These are phyloP conservation scores for Sphaerulina populicola DNA, from an alignment of 2,329 filamentous ascomycete species.

Conservation along the genomic window DNA sequence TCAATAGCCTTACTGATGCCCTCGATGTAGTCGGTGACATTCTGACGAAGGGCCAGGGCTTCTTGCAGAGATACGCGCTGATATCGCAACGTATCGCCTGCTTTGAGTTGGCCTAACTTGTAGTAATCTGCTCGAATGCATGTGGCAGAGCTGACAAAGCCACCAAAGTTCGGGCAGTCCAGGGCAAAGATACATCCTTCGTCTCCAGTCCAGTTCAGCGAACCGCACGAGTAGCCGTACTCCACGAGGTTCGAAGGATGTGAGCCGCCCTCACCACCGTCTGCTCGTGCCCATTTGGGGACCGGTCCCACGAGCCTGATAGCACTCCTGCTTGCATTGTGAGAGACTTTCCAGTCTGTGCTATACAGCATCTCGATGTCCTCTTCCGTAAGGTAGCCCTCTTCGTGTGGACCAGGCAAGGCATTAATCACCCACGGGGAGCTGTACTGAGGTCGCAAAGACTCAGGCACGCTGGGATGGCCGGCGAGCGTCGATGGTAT, in stretches of 20 bases:
- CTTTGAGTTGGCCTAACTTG: conserved; percentile 55
- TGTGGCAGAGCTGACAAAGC: conserved; percentile 51
- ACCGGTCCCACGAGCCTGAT: conserved; percentile 53
- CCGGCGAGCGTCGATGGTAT: conserved; percentile 30
- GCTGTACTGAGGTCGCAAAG: conserved; percentile 44
- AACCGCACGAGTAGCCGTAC: conserved; percentile 53
- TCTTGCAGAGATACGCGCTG: conserved; percentile 45
- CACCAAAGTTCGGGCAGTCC: conserved; percentile 54
- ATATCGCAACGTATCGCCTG: conserved; percentile 49
- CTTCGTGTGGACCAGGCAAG: conserved; percentile 51
- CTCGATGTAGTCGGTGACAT: conserved; percentile 41
- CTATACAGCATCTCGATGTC: conserved; percentile 51
- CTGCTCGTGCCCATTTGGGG: conserved; percentile 50
- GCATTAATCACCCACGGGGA: conserved; percentile 46
- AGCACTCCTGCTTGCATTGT: conserved; percentile 53
- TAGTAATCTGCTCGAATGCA: conserved; percentile 51
- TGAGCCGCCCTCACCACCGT: conserved; percentile 55
- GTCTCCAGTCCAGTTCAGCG: conserved; percentile 55
- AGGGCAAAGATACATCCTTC: conserved; percentile 53
- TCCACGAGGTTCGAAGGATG: conserved; percentile 49
- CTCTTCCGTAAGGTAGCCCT: conserved; percentile 45
- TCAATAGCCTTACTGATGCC: conserved; percentile 37
- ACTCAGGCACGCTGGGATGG: conserved; percentile 37
- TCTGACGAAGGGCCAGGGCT: conserved; percentile 41
- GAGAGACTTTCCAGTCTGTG: conserved; percentile 52